Percentiles rank a stretch among this genome's conserved stretches.
These are phyloP conservation scores for Aspergillus ruber DNA, from an alignment of 2,329 filamentous ascomycete genomes.

Conservation along the genomic window DNA sequence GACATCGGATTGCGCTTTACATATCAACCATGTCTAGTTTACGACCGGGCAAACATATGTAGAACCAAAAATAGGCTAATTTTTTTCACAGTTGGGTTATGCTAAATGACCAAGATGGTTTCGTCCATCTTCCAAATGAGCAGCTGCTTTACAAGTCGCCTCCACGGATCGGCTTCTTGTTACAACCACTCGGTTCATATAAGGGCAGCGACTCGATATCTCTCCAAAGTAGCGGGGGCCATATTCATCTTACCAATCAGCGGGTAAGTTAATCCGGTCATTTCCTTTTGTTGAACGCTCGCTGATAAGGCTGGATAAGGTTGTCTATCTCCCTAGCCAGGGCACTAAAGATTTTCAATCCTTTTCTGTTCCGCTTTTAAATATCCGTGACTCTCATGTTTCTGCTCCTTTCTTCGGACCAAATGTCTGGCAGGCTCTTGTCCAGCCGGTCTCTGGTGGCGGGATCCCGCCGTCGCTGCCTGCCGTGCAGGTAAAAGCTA, in stretches of 20 bases:
- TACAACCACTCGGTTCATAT: slow-evolving; percentile 65
- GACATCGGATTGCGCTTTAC: not conserved
- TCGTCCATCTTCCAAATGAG: slow-evolving; percentile 80
- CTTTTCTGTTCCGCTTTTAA: slow-evolving; percentile 82
- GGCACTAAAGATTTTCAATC: slow-evolving; percentile 67
- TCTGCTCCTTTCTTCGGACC: slow-evolving; percentile 87
- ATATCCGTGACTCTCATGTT: slow-evolving; percentile 78
- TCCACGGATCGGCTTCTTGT: slow-evolving; percentile 67
- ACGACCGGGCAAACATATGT: not conserved
- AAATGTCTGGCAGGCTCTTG: slow-evolving; percentile 77
- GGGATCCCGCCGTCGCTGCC: slow-evolving; percentile 69
- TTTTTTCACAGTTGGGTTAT: slow-evolving; percentile 70
- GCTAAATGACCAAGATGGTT: slow-evolving; percentile 65
- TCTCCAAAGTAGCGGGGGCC: slow-evolving; percentile 66
- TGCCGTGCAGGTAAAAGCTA: slow-evolving; percentile 73
- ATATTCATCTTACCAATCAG: slow-evolving; percentile 77
- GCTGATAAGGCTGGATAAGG: slow-evolving; percentile 42
- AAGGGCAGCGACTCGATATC: slow-evolving; percentile 59
- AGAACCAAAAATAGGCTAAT: not conserved
- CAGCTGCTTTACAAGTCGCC: slow-evolving; percentile 73
- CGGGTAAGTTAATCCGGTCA: slow-evolving; percentile 52
- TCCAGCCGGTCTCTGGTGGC: slow-evolving; percentile 75
- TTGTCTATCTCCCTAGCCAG: slow-evolving; percentile 77
- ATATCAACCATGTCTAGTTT: not conserved
- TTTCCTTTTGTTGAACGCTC: slow-evolving; percentile 4